Conservation (phyloP, 2,329 filamentous ascomycete species). For the Chaetomiaceae sp. region DNA sequence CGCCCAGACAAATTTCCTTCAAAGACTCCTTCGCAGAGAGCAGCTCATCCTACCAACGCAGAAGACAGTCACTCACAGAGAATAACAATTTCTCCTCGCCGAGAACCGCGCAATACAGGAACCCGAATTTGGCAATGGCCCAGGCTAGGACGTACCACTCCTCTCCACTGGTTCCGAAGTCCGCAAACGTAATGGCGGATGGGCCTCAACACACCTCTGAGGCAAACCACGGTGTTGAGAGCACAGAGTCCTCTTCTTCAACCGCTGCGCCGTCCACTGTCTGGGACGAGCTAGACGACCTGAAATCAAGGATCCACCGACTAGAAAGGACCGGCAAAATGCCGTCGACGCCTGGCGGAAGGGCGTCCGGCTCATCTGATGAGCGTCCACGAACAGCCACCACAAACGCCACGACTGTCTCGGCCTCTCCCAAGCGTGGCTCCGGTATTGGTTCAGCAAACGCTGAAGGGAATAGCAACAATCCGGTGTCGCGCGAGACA, state of each 20-base stretch:
- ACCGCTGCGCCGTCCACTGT: slow-evolving; percentile 88
- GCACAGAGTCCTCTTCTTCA: slow-evolving; percentile 81
- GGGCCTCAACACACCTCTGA: slow-evolving; percentile 37
- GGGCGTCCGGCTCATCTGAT: slow-evolving; percentile 67
- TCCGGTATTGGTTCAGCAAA: slow-evolving; percentile 32
- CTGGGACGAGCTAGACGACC: slow-evolving; percentile 94
- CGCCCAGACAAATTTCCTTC: slow-evolving; percentile 45
- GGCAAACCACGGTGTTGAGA: slow-evolving; percentile 49
- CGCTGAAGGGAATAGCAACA: slow-evolving; percentile 37
- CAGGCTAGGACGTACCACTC: slow-evolving; percentile 51
- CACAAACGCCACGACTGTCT: slow-evolving; percentile 85
- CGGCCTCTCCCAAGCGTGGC: slow-evolving; percentile 74
- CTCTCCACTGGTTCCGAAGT: slow-evolving; percentile 53
- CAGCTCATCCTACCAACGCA: slow-evolving; percentile 32
- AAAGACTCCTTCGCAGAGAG: slow-evolving; percentile 38
- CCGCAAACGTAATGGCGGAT: slow-evolving; percentile 36
- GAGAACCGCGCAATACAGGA: slow-evolving; percentile 45
- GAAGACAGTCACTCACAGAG: slow-evolving; percentile 48
- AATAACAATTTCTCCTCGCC: slow-evolving; percentile 37
- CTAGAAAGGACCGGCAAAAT: slow-evolving; percentile 87
- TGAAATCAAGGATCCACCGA: slow-evolving; percentile 88
- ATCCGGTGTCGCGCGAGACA: slow-evolving; percentile 48
- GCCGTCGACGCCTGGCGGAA: slow-evolving; percentile 75
- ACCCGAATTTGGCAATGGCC: slow-evolving; percentile 35
- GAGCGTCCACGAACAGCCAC: slow-evolving; percentile 88